These are phyloP conservation scores for Cucumis cinereus DNA, from an alignment of 306 rosid species.

Conservation along the genomic window DNA sequence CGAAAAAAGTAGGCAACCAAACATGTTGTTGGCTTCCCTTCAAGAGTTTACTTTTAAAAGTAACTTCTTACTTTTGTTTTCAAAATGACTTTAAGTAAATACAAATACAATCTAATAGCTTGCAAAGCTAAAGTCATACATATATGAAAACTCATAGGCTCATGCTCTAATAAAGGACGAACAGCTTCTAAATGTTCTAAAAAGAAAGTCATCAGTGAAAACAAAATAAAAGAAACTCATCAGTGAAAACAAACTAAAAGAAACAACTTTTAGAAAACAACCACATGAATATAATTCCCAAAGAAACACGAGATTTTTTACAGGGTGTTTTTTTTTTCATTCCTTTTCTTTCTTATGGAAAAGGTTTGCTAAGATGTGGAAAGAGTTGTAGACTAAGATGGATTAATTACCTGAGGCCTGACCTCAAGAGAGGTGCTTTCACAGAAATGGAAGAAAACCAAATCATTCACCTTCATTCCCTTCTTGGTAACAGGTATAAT, in stretches of 20 bases:
- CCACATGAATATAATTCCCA: neutral
- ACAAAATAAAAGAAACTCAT: neutral
- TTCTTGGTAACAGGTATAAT: conserved; percentile 81
- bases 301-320: neutral
- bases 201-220: neutral
- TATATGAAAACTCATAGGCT: neutral
- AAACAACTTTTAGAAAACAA: neutral
- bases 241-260: neutral
- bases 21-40: neutral
- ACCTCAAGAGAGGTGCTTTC: conserved; percentile 87
- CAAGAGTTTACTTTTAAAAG: neutral
- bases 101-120: neutral
- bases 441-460: conserved; percentile 84
- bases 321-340: neutral
- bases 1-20: neutral
- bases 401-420: conserved; percentile 93
- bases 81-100: neutral
- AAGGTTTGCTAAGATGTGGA: conserved; percentile 90
- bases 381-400: conserved; percentile 96
- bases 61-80: neutral
- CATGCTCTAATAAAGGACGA: neutral
- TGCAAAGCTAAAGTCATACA: neutral
- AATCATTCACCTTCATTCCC: conserved; percentile 73
- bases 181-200: neutral
- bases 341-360: neutral